Base-by-base conservation (phyloP, 2,329 filamentous ascomycete species). In the Ophiostoma pallidulum region DNA sequence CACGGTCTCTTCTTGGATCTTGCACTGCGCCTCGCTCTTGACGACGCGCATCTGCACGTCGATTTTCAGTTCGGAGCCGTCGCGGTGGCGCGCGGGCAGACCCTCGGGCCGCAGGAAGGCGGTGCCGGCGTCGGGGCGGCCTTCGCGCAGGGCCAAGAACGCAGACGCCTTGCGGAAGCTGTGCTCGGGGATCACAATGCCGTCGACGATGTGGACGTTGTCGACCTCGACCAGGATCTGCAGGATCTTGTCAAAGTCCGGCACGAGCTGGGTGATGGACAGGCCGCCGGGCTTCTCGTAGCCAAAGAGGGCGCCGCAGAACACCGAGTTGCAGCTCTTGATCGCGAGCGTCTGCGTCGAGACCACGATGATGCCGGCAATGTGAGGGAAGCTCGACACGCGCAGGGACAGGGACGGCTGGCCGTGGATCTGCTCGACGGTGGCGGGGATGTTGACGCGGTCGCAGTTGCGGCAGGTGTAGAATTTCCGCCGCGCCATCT, bases 31-130 rank as follows among this genome's bases (percentile, higher is more conserved):
- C 57, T 91, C 89, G 62, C 86, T 95, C 66, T 91, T 88, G 14
- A 97, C 90, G 20, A 98, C 89, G 29, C 92, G 81, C 84, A 98
- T 88, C 65, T 98, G 92, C 26, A 96, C 82, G 62, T 98, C 92
- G 31, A 98, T 86, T 65, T 88, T 91, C 53, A 98, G 83, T 52
- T 92, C 86, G 0, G 86, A 84, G 3, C 92, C 91, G 62, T 98
- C 92, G 33, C 90, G 81, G 63, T 98, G 92, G 58, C 78, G 83
- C 1, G 89, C 92, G 5, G 83, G 79, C 35, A 98, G 71, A 12
- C 92, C 92, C 55, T 86, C 84, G 2, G 92, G 89, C 47, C 84
- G 79, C 40, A 94, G 67, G 61, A 97, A 95, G 36, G 85, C 80
- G 2, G 82, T 78, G 1, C 84, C 77, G 8, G 83, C 84, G 65